Evolutionary conservation across 345 rosid genomes (phyloP), one percentile per base, ranked within the genome.

Genomic region (Punica granatum): DNA sequence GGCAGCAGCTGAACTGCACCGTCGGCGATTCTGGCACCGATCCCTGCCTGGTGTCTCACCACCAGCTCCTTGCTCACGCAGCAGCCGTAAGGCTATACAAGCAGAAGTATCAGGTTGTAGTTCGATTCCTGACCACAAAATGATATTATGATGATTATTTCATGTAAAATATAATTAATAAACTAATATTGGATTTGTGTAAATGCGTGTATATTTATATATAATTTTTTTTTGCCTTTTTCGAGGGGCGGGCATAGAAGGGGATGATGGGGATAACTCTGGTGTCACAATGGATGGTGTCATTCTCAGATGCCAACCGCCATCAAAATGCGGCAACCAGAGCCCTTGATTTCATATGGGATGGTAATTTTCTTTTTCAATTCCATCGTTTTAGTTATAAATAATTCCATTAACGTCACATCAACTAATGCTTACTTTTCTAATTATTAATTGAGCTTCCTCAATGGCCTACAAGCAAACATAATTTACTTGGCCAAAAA

Each of bases 61-160:
- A 81, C 60, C 71, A 13, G 54, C 81, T 84, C 58, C 82, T 84
- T n/a, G 74, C 84, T 11, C 84, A 84, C 43, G 85, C 80, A 1
- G 73, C 80, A 25, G 79, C 82, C 0, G 84, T 81, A 2, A 53
- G 71, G n/a, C 37, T 73, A 37, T 82, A 80, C 71, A 77, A 15
- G 31, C 15, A 67, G 0, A 54, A 75, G 31, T 79, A 77, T 7
- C 73, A 77, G 79, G 83, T 76, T 39, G 3, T 7, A 32, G 26
- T 61, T 37, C 41, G 41, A 37, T 11, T 37, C 41, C 41, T 37
- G 5, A 37, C 41, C 11, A 5, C 5, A 4, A 37, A 4, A 37
- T 37, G 41, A n/a, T n/a, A n/a, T n/a, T n/a, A n/a, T n/a, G n/a
- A n/a, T n/a, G n/a, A n/a, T n/a, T n/a, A n/a, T n/a, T n/a, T n/a